Evolutionary conservation across 78 protist genomes (phyloP), one percentile per base, ranked within the genome.

Genomic region (Dictyostelium firmibasis): DNA sequence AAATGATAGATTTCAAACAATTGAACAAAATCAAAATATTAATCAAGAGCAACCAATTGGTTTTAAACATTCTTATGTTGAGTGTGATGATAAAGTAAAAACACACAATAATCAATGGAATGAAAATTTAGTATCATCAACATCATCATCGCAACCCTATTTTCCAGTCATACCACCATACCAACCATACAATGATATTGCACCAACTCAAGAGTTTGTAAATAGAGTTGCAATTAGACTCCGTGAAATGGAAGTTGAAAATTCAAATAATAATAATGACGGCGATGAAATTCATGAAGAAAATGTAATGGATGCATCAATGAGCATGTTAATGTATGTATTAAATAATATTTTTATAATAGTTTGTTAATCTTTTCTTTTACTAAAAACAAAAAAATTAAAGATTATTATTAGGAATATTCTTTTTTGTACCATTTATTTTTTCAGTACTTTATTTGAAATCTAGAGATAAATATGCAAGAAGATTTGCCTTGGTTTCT

Each of bases 401-500:
- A 11, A 69, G 76, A 31, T 70, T 70, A 70, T 14, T 70, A 70
- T 70, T 70, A 70, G 77, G 77, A 27, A 31, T 70, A 13, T 70
- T 70, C 77, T 70, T 70, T 70, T 70, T 70, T 29, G 36, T 70
- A 10, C 77, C 77, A 31, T 70, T 70, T 31, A 31, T 70, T 3
- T 70, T 70, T 29, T 70, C 77, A 27, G 23, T 70, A 3, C 77
- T 70, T 13, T 70, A 70, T 70, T 70, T 70, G 33, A 70, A 70
- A 29, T 70, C 77, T 13, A 70, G 16, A 70, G 77, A 70, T 70
- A 70, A 70, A 70, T 70, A 70, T 70, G 77, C 77, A 10, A 70
- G 77, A 70, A 70, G 77, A 70, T 70, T 70, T 29, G 77, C 77
- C 9, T n/a, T 64, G 9, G 10, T 64, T 10, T 64, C 74, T n/a